Base-by-base conservation (phyloP, 2,329 filamentous ascomycete species). In the Cryphonectria parasitica region DNA sequence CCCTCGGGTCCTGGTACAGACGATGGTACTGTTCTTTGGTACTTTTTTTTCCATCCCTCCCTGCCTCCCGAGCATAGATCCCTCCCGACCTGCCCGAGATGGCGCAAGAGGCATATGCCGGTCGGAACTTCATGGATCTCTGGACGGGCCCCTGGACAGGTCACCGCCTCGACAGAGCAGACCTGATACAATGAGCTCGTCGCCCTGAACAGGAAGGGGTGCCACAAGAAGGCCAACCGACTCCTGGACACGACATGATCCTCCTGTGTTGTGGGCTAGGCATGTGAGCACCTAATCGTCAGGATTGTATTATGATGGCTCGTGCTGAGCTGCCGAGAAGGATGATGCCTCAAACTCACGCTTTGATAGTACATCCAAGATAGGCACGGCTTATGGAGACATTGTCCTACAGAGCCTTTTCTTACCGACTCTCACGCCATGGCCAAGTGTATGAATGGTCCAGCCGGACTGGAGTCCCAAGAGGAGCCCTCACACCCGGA, bases 21-120 rank as follows among this genome's bases (percentile, higher is more conserved):
- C 11, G 25, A 17, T 8, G 31, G 11, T 41, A 28, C 39, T 45
- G 22, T 45, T 8, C 39, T 41, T 11, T 45, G 0, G 61, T 22
- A 43, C 63, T n/a, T 64, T 28, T 43, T 41, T 10, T 22, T 43
- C n/a, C 11, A 10, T 3, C n/a, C 31, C n/a, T 45, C 41, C 41
- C 43, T 43, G 41, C 28, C 25, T 34, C 17, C 63, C 63, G 63
- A 64, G 10, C 36, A 28, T 64, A 17, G 22, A 39, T 43, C 22
- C 61, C n/a, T 15, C 36, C 61, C 63, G 63, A 64, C 63, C 63
- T 64, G 63, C 61, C 61, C 61, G 61, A 64, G 61, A 41, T 5
- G n/a, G 61, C 13, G 22, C 36, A 28, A 19, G n/a, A 64, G 25
- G 25, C 61, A 64, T n/a, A 64, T 64, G 61, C 61, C 61, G 36